These are phyloP conservation scores for Catharanthus roseus DNA, from an alignment of 257 asterid genomes.

Conservation along the genomic window DNA sequence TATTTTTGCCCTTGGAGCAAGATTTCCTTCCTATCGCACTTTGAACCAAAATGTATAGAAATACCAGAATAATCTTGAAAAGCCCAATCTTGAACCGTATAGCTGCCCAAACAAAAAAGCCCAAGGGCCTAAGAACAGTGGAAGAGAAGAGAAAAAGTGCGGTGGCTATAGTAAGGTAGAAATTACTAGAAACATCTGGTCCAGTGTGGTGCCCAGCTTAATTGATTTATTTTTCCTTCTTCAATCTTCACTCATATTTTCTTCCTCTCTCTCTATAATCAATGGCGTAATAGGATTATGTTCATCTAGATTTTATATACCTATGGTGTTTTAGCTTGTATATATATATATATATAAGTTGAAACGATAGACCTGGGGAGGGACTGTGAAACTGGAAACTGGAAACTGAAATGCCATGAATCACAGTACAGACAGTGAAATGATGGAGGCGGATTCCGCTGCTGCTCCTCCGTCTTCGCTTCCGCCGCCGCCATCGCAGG, in stretches of 20 bases:
- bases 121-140: background rate
- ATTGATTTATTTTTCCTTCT: background rate
- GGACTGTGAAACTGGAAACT: background rate
- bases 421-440: slow-evolving; percentile 43
- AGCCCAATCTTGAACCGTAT: background rate
- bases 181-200: slow-evolving; percentile 46
- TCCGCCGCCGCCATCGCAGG: slow-evolving; percentile 21
- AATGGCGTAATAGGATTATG: background rate
- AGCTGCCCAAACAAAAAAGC: background rate
- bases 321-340: background rate
- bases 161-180: slow-evolving; percentile 15
- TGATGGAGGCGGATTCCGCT: slow-evolving; percentile 78
- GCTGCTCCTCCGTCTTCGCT: slow-evolving; percentile 20
- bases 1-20: too few relatives aligned
- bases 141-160: background rate
- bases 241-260: too few relatives aligned
- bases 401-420: slow-evolving; percentile 72
- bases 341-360: background rate
- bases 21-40: too few relatives aligned
- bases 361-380: background rate
- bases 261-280: background rate
- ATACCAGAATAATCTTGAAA: background rate
- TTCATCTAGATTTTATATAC: too few relatives aligned
- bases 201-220: background rate
- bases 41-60: background rate